phyloP scores from a whole-genome alignment of 208 protist genomes.

The Leptomonas pyrrhocoris region DNA sequence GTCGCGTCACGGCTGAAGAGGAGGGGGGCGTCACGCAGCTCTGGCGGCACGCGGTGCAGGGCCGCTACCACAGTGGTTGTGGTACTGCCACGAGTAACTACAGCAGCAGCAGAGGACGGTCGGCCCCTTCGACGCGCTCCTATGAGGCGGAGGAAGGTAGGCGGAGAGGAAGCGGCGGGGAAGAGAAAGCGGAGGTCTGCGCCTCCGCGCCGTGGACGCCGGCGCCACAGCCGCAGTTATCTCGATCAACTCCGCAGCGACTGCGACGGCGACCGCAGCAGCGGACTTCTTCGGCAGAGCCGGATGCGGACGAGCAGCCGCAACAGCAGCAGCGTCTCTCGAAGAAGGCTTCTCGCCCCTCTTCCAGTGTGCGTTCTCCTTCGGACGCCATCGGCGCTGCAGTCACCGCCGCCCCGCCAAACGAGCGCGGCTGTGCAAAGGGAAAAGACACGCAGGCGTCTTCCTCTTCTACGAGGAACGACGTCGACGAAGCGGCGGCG shows the following conservation, averaged over 20 bases:
- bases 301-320: neutral
- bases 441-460: neutral
- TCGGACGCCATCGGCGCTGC: neutral
- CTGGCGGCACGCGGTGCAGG: constrained; percentile 48
- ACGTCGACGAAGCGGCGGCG: neutral
- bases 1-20: constrained; percentile 32
- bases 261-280: no score
- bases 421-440: neutral
- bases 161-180: neutral
- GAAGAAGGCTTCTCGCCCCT: neutral
- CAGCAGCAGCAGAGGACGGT: neutral
- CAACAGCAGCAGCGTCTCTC: constrained; percentile 5
- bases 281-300: no score
- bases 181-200: neutral
- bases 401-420: neutral
- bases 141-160: neutral
- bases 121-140: neutral
- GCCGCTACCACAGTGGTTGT: neutral
- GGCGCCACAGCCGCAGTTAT: neutral
- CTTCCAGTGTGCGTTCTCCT: neutral
- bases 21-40: constrained; percentile 61
- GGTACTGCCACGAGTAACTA: constrained; percentile 1
- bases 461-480: neutral
- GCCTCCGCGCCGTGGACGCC: neutral
- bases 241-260: neutral